Conservation (phyloP, 2,329 filamentous ascomycete genomes). For the Calonectria leucothoes region DNA sequence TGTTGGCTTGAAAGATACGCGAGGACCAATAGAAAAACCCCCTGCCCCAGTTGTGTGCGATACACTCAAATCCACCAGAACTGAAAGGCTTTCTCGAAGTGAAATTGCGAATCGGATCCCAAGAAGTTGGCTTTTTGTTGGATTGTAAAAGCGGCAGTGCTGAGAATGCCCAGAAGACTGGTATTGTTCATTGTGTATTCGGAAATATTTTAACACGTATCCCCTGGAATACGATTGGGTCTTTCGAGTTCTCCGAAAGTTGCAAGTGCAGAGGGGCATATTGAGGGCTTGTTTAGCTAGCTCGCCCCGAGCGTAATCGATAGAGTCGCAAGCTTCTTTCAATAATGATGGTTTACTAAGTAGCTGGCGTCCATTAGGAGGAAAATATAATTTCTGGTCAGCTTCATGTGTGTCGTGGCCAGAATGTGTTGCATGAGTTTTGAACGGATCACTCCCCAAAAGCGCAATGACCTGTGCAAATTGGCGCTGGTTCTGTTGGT, state of each 20-base stretch:
- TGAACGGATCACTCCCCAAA: background rate
- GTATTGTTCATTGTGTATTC: background rate
- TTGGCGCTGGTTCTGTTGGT: background rate
- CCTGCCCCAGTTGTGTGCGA: conserved; percentile 1
- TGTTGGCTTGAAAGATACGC: background rate
- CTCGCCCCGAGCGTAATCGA: background rate
- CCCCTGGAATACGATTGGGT: background rate
- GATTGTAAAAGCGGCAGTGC: background rate
- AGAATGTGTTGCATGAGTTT: background rate
- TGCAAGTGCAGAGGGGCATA: background rate
- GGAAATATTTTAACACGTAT: background rate
- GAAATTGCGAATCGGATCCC: background rate
- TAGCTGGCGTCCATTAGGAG: background rate
- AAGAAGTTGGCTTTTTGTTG: background rate
- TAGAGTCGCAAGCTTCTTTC: background rate
- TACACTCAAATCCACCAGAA: background rate
- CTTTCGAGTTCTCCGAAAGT: background rate
- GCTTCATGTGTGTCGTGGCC: background rate
- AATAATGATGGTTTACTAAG: background rate
- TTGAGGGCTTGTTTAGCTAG: background rate
- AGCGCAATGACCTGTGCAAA: background rate
- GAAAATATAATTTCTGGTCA: no score
- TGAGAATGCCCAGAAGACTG: background rate
- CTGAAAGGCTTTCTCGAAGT: background rate
- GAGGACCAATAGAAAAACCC: background rate